Conservation (phyloP, 2,329 filamentous ascomycete species). For the Gaeumannomyces tritici region DNA sequence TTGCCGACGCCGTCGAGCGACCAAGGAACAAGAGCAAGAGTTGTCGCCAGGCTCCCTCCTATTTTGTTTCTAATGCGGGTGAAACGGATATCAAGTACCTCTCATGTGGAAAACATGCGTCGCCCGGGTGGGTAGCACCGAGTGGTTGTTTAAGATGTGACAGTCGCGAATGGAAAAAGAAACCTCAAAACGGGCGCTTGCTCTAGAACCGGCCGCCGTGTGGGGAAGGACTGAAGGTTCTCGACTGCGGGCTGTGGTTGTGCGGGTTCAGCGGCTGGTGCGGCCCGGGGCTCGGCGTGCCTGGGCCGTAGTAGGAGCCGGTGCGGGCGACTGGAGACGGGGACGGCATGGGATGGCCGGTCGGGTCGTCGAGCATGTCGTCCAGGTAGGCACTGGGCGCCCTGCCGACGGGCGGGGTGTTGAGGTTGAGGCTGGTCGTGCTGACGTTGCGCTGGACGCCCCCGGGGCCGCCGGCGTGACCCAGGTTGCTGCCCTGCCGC, state of each 20-base stretch:
- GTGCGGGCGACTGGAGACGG: background rate
- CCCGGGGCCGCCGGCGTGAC: slow-evolving; percentile 12
- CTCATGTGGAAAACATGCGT: background rate
- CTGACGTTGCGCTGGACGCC: slow-evolving; percentile 34
- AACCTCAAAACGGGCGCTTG: background rate
- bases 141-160: background rate
- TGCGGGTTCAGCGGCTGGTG: background rate
- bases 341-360: background rate
- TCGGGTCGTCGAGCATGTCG: slow-evolving; percentile 69
- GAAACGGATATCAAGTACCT: background rate
- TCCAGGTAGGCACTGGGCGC: slow-evolving; percentile 87
- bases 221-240: background rate
- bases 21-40: background rate
- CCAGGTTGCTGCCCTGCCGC: slow-evolving; percentile 16
- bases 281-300: background rate
- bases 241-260: background rate
- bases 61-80: slow-evolving; percentile 5
- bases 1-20: background rate
- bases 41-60: background rate
- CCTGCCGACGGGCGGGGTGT: slow-evolving; percentile 55
- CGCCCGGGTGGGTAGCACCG: background rate
- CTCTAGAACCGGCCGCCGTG: background rate
- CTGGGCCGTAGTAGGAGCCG: background rate
- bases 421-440: slow-evolving; percentile 58
- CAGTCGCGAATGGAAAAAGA: background rate